These are phyloP conservation scores for Ophiorrhiza pumila DNA, from an alignment of 257 asterid genomes.

Conservation along the genomic window DNA sequence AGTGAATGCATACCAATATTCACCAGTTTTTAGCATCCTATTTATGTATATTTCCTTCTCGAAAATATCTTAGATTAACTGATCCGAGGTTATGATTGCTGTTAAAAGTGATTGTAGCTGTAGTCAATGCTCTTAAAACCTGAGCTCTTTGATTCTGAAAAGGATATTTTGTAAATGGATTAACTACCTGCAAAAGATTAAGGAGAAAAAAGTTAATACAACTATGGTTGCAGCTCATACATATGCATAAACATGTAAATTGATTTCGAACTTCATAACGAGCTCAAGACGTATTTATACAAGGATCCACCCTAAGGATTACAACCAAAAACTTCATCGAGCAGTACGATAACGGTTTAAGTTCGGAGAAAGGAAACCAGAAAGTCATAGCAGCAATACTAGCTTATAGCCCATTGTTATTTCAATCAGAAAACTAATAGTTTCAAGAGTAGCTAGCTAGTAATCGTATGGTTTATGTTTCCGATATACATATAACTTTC, in stretches of 20 bases:
- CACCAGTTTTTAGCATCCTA: not conserved
- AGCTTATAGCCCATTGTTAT: no score
- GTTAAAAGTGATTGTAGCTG: not conserved
- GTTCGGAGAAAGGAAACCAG: no score
- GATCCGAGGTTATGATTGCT: not conserved
- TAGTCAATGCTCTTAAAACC: not conserved
- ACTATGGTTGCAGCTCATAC: not conserved
- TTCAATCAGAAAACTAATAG: no score
- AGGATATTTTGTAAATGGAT: conserved; percentile 98
- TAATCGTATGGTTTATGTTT: no score
- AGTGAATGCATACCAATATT: not conserved
- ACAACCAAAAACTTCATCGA: no score
- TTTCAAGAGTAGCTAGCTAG: no score
- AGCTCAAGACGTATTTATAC: not conserved
- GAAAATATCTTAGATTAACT: not conserved
- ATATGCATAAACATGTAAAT: not conserved
- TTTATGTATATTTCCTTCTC: not conserved
- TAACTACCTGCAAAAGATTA: conserved; percentile 67
- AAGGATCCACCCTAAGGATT: no score
- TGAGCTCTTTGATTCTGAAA: conserved; percentile 12
- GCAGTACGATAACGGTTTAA: no score
- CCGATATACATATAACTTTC: no score
- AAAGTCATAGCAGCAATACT: no score
- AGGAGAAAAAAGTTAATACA: conserved; percentile 17
- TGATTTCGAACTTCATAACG: not conserved